Evolutionary conservation across 2,329 filamentous ascomycete genomes (phyloP).

Genomic region (Lojkania enalia): DNA sequence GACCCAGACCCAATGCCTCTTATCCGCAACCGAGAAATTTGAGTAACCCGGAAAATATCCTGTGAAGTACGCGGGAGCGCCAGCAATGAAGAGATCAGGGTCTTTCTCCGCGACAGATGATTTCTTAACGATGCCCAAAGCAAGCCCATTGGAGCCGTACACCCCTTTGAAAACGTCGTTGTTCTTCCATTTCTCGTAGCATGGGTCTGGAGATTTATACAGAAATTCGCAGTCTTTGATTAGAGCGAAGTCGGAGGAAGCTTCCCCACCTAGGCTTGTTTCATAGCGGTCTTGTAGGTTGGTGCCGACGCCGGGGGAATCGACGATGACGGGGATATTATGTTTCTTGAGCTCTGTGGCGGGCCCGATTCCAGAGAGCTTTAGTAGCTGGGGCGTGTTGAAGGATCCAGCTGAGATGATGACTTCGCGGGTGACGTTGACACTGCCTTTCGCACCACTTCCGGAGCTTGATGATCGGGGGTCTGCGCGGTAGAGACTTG

Average conservation of each 20-base stretch:
- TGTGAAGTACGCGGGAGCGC: constrained; percentile 9
- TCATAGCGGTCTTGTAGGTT: constrained; percentile 64
- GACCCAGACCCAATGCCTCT: constrained; percentile 50
- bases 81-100: constrained; percentile 49
- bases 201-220: constrained; percentile 45
- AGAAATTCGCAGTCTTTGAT: constrained; percentile 48
- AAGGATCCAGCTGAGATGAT: constrained; percentile 53
- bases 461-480: constrained; percentile 17
- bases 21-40: constrained; percentile 48
- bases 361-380: constrained; percentile 64
- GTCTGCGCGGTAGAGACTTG: constrained; percentile 40
- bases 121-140: constrained; percentile 42
- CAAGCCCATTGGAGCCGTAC: constrained; percentile 50
- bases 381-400: constrained; percentile 65
- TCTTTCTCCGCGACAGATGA: constrained; percentile 12
- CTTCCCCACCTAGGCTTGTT: constrained; percentile 49
- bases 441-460: constrained; percentile 2
- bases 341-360: constrained; percentile 54
- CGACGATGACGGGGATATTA: constrained; percentile 55
- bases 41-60: constrained; percentile 44
- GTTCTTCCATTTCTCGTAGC: constrained; percentile 49
- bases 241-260: constrained; percentile 36
- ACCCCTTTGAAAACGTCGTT: constrained; percentile 34
- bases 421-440: constrained; percentile 11
- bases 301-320: constrained; percentile 59